Evolutionary conservation across 2,329 filamentous ascomycete species (phyloP).

Genomic region (Monilinia aucupariae): DNA sequence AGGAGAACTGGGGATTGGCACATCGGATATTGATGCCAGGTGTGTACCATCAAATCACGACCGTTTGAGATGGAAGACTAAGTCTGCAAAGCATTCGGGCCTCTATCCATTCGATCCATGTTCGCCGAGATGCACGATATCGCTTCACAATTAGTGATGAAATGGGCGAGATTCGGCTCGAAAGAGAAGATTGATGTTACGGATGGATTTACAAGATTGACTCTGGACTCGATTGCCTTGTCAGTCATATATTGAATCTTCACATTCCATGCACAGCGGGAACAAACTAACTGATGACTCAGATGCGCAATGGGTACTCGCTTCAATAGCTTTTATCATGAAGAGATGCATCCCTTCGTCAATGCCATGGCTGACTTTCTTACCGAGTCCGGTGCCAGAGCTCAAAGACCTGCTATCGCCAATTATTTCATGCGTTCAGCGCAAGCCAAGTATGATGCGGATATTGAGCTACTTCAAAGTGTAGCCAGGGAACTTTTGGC

Average conservation of each 20-base stretch:
- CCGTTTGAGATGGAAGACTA: not conserved
- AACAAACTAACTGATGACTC: not conserved
- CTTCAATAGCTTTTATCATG: slow-evolving; percentile 72
- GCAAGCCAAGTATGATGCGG: slow-evolving; percentile 45
- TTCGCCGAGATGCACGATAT: slow-evolving; percentile 66
- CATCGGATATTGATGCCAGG: slow-evolving; percentile 57
- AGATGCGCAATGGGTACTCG: slow-evolving; percentile 64
- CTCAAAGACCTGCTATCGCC: slow-evolving; percentile 41
- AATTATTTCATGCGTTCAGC: slow-evolving; percentile 44
- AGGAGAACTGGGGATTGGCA: slow-evolving; percentile 62
- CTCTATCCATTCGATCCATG: slow-evolving; percentile 62
- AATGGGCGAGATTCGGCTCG: slow-evolving; percentile 61
- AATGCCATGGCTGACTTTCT: slow-evolving; percentile 61
- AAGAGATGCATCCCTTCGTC: slow-evolving; percentile 66
- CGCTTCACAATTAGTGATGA: slow-evolving; percentile 58
- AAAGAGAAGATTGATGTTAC: slow-evolving; percentile 51
- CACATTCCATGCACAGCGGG: not conserved
- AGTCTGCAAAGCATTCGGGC: slow-evolving; percentile 52
- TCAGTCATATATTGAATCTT: slow-evolving; percentile 14
- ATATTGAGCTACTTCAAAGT: slow-evolving; percentile 44
- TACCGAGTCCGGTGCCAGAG: slow-evolving; percentile 48
- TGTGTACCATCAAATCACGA: not conserved
- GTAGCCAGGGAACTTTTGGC: slow-evolving; percentile 49
- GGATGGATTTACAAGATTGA: slow-evolving; percentile 66
- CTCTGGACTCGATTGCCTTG: slow-evolving; percentile 60